A percentile compares a stretch with the other conserved stretches of the same genome.
These are phyloP conservation scores for Styphnolobium japonicum DNA, from an alignment of 306 rosid genomes.

Conservation along the genomic window DNA sequence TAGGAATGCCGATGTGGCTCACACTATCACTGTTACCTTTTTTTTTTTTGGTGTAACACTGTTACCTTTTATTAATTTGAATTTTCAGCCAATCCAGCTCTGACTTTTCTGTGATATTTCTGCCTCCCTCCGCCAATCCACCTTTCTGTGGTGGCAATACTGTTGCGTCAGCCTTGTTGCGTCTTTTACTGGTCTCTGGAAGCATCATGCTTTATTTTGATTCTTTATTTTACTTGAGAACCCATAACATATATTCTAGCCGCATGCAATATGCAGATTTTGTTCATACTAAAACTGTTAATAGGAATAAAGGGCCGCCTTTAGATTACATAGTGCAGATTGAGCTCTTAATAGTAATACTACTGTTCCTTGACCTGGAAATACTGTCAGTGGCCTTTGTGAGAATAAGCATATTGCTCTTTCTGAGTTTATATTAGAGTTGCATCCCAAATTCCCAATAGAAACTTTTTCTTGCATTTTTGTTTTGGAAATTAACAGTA, in stretches of 20 bases:
- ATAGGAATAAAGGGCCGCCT: constrained; percentile 30
- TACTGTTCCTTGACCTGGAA: background rate
- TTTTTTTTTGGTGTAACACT: too few species aligned
- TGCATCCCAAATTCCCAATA: background rate
- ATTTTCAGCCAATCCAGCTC: constrained; percentile 29
- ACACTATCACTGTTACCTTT: too few species aligned
- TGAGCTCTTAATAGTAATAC: constrained; percentile 4
- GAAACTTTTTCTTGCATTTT: background rate
- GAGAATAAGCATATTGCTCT: constrained; percentile 9
- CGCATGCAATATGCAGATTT: constrained; percentile 17
- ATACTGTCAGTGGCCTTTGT: background rate
- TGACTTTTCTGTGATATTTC: constrained; percentile 31
- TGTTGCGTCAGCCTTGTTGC: constrained; percentile 30
- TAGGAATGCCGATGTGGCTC: constrained; percentile 37
- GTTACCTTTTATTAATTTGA: background rate
- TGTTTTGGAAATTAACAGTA: background rate
- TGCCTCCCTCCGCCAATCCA: constrained; percentile 12
- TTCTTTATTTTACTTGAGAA: constrained; percentile 41
- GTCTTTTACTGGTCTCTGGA: constrained; percentile 33
- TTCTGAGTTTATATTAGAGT: background rate
- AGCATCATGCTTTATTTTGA: constrained; percentile 49
- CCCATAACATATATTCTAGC: constrained; percentile 9
- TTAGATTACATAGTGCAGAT: background rate
- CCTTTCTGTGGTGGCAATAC: constrained; percentile 43
- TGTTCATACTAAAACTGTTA: background rate